Evolutionary conservation across 2,329 filamentous ascomycete species (phyloP).

Genomic region (Fusarium anguioides): DNA sequence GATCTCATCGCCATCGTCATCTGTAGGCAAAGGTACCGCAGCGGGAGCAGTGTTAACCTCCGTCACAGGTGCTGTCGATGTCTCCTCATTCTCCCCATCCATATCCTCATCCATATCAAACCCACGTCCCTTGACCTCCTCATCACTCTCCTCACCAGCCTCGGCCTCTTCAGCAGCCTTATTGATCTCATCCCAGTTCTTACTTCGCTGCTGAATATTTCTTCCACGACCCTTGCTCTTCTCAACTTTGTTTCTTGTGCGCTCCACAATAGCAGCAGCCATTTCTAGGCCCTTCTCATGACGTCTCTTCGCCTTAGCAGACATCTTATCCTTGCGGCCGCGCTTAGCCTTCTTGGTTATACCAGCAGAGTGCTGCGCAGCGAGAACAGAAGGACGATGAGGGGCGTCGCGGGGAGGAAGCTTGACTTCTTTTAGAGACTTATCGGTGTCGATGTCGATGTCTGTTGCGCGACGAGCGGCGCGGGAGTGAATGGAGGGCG

Average conservation of each 20-base stretch:
- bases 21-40: conserved; percentile 26
- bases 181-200: conserved; percentile 71
- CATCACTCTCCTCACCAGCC: neutral
- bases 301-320: conserved; percentile 64
- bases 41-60: neutral
- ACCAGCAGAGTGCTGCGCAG: conserved; percentile 73
- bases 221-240: conserved; percentile 64
- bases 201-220: conserved; percentile 60
- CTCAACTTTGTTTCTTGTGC: conserved; percentile 66
- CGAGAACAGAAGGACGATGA: conserved; percentile 73
- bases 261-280: conserved; percentile 69
- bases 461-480: conserved; percentile 78
- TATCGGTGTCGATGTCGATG: conserved; percentile 76
- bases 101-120: conserved; percentile 53
- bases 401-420: conserved; percentile 56
- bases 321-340: conserved; percentile 64
- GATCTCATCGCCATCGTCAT: conserved; percentile 51
- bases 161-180: conserved; percentile 44
- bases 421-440: conserved; percentile 72
- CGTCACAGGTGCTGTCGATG: conserved; percentile 1
- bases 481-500: conserved; percentile 75
- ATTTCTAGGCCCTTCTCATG: conserved; percentile 69
- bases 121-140: conserved; percentile 40
- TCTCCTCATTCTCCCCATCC: conserved; percentile 40
- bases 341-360: conserved; percentile 74